Evolutionary conservation across 441 rosid species (phyloP), one percentile per base, ranked within the genome.

Genomic region (Euphorbia corollata): DNA sequence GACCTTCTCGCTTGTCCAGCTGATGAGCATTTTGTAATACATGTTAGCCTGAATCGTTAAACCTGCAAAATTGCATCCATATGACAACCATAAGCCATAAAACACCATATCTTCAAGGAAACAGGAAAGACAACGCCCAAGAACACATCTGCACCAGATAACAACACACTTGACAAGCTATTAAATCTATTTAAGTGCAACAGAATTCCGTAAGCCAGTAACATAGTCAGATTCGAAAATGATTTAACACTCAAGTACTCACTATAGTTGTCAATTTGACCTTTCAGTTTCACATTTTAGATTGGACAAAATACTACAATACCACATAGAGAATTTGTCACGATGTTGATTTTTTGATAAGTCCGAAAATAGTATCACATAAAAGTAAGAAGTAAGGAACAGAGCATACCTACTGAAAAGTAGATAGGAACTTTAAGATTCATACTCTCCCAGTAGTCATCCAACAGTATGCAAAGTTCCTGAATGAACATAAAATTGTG

Each of bases 361-460:
- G 13, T 27, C 57, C 15, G 20, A 30, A 54, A 18, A 64, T 1
- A 41, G 2, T 34, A n/a, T 43, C 10, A 59, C 18, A 13, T 32
- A 45, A 18, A n/a, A 58, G 56, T 27, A 69, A 30, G 53, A 24
- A 43, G 39, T 27, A 65, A 39, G 30, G 66, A 18, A 74, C 41
- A 41, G 2, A 67, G 23, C 78, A 78, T 71, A 93, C 99, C 99
- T 75, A 97, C 85, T n/a, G 98, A 90, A 79, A 94, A 94, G 82
- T 87, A 94, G 61, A 91, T 89, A 3, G 99, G 99, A 84, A 91
- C 87, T 50, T 85, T 85, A 69, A 94, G 77, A 78, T 87, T 91
- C 97, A 91, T 83, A 69, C 96, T 92, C 74, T 91, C 98, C 98
- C 99, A 91, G 80, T 89, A 94, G 75, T 94, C 96, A 72, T 94